Base-by-base conservation (phyloP, 495 filamentous ascomycete species). In the Mycothermus thermophilus region DNA sequence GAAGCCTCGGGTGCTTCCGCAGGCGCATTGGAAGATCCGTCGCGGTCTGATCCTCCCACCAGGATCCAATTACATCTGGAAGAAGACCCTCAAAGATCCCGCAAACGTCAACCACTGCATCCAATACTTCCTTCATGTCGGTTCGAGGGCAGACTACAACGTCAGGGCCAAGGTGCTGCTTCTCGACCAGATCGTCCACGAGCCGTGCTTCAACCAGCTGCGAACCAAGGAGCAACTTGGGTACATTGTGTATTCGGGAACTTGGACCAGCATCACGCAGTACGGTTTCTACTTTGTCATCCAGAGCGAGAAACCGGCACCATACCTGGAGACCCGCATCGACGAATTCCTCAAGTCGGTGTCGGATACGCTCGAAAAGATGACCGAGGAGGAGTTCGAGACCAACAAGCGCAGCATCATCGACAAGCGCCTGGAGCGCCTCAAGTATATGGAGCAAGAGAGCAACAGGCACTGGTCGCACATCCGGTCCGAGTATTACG, bases 91-190 rank as follows among this genome's bases (percentile, higher is more conserved):
- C 27, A 82, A 79, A 48, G 90, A 96, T 51, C 77, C 82, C 0
- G 83, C 79, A 17, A 99, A 99, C 47, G 78, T 99, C 46, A 99
- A 99, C 50, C 78, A 94, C 54, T 93, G 84, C 55, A 92, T 99
- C 43, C 88, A 96, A 44, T 95, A 93, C 47, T 75, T 76, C 42
- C 62, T 96, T 6, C 82, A 79, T 37, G 66, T 93, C 34, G 88
- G 90, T 13, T 69, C 79, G 38, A 74, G 77, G 43, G 62, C 67
- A 0, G 75, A 92, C 46, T 65, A 77, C 17, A 42, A 44, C 3
- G 51, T 88, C 8, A 67, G 81, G 11, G 80, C 86, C 11, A 85
- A 83, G 61, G 66, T 81, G 0, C 66, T 85, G 28, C 68, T 99
- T 7, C 68, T 95, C 33, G 77, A 83, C n/a, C 92, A 99, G 54